Conservation (phyloP, 169 alveolate genomes). For the Plasmodium ovale region DNA sequence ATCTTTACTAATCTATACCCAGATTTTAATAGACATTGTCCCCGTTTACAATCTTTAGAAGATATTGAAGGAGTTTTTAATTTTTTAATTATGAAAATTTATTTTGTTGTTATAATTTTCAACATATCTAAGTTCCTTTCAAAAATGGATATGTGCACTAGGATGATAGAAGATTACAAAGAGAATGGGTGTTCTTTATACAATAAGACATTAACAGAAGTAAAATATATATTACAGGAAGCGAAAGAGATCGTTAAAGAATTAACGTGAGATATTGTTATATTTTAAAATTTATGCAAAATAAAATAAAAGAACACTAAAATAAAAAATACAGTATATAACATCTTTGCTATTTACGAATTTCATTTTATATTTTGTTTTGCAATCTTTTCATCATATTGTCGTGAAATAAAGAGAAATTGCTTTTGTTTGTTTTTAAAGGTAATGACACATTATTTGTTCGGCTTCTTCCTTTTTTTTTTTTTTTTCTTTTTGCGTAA, state of each 20-base stretch:
- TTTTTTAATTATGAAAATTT: too few relatives aligned
- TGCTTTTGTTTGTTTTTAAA: background rate
- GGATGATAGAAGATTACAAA: too few relatives aligned
- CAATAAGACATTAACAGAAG: too few relatives aligned
- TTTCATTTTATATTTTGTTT: background rate
- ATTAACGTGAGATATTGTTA: background rate
- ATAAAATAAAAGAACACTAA: background rate
- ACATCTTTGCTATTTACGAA: background rate
- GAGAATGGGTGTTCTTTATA: too few relatives aligned
- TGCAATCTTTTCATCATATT: constrained; percentile 1
- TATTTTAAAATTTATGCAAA: constrained; percentile 13
- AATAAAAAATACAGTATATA: background rate
- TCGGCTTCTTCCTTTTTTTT: constrained; percentile 19
- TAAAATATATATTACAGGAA: background rate
- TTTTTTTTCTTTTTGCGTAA: background rate
- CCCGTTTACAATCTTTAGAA: too few relatives aligned
- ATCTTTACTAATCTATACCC: too few relatives aligned
- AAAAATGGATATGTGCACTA: too few relatives aligned
- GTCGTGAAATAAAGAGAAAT: background rate
- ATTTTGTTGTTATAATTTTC: too few relatives aligned
- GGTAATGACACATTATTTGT: background rate
- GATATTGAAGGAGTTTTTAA: too few relatives aligned
- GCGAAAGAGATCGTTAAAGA: background rate
- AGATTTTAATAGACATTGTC: too few relatives aligned
- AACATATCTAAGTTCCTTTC: too few relatives aligned